Base-by-base conservation (phyloP, 148 eudicot species). In the Nyssa sinensis region DNA sequence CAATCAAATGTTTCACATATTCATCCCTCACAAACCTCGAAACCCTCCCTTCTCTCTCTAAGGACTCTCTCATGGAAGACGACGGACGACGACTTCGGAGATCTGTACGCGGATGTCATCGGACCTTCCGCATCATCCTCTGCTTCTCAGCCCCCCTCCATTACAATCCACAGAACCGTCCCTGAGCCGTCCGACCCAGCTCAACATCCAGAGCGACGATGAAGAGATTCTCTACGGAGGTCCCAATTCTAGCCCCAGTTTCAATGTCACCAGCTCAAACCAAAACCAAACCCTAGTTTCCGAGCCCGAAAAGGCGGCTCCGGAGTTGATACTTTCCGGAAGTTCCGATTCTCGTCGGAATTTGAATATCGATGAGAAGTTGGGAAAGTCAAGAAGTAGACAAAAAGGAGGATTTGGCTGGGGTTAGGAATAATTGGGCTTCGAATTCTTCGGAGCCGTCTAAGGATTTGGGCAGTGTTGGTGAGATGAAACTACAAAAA, bases 401-500 rank as follows among this genome's bases (percentile, higher is more conserved):
- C 39, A 70, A 59, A 62, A 78, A 62, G 13, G 72, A 34, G 24
- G 58, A 21, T 35, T 32, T 77, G 8, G 66, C 34, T n/a, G 70
- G 29, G 9, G 62, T 62, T 55, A 29, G 34, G 23, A 62, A 31
- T 28, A 71, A 55, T 76, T 4, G 10, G 59, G 84, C 37, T 49
- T 62, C 71, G 37, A 75, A 69, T 71, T 69, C 65, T 65, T 32
- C 25, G 7, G 66, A 62, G 65, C 41, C 68, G n/a, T 0, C 72
- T 89, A 87, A 87, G 91, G 97, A 76, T 89, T 87, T 86, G 83
- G 85, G 27, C 13, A 70, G 72, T 53, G 55, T 41, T 16, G 79
- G 67, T 55, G 79, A 78, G 77, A 78, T 70, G 44, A 76, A 80
- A 76, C 24, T 71, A 53, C 62, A 12, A 2, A 62, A 75, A 28